phyloP scores from a whole-genome alignment of 2,329 filamentous ascomycete species.

The Nothophaeocryptopus gaeumannii region DNA sequence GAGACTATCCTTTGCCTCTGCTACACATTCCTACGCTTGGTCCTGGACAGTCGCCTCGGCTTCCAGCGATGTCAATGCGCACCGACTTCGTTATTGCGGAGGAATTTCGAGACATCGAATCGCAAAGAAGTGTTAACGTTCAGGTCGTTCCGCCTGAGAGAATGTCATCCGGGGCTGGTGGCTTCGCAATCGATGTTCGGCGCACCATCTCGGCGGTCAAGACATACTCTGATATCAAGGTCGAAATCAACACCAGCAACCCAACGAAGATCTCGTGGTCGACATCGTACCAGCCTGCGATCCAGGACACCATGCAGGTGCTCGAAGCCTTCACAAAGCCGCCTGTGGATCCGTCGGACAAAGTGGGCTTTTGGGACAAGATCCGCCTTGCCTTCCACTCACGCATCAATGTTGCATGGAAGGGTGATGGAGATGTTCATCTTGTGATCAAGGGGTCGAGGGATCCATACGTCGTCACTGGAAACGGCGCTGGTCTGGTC shows the following conservation, averaged over 20 bases:
- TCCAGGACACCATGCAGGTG: conserved; percentile 99
- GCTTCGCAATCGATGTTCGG: conserved; percentile 81
- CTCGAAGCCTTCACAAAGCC: conserved; percentile 97
- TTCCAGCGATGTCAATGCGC: conserved; percentile 78
- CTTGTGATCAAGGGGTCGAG: conserved; percentile 82
- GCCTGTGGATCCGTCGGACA: conserved; percentile 86
- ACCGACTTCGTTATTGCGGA: conserved; percentile 95
- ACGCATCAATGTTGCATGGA: conserved; percentile 83
- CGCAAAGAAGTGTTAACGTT: conserved; percentile 74
- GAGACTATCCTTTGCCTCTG: conserved; percentile 91
- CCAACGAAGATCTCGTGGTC: conserved; percentile 96
- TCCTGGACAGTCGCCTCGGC: conserved; percentile 70
- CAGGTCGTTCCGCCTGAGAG: conserved; percentile 74
- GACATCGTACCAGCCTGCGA: conserved; percentile 93
- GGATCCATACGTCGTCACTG: conserved; percentile 90
- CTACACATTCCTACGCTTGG: conserved; percentile 85
- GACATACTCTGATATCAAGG: conserved; percentile 85
- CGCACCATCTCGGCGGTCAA: conserved; percentile 94
- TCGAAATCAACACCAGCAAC: conserved; percentile 89
- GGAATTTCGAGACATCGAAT: conserved; percentile 79
- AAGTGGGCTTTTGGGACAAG: conserved; percentile 98
- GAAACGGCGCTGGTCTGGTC: conserved; percentile 87
- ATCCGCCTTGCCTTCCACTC: conserved; percentile 93
- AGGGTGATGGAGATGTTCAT: conserved; percentile 92
- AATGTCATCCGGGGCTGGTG: conserved; percentile 55